Percentiles rank a stretch among this genome's conserved stretches.
phyloP scores from a whole-genome alignment of 2,329 filamentous ascomycete species.

The Parastagonospora avenae region DNA sequence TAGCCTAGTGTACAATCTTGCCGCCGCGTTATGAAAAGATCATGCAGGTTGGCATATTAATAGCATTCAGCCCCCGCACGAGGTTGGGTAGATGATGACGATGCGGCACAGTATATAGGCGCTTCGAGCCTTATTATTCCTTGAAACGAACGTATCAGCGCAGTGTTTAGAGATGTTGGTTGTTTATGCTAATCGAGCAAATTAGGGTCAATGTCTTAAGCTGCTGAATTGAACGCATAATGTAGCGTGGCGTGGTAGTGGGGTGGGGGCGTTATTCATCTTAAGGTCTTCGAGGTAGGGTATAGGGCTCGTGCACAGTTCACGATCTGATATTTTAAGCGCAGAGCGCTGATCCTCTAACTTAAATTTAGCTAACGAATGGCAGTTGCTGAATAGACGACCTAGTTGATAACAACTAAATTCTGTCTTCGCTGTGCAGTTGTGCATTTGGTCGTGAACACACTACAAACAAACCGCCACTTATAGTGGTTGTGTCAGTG shows the following conservation, averaged over 20 bases:
- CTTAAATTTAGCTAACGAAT: slow-evolving; percentile 21
- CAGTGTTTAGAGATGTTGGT: slow-evolving; percentile 7
- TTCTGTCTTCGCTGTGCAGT: background rate
- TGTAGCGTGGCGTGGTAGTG: slow-evolving; percentile 7
- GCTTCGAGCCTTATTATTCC: slow-evolving; percentile 24
- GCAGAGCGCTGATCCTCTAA: slow-evolving; percentile 18
- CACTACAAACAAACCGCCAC: background rate
- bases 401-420: slow-evolving; percentile 9
- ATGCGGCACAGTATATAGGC: slow-evolving; percentile 33
- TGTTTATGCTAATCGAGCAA: slow-evolving; percentile 13
- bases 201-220: slow-evolving; percentile 1
- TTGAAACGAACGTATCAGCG: slow-evolving; percentile 14
- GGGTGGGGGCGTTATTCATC: slow-evolving; percentile 5
- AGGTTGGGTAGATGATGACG: slow-evolving; percentile 23
- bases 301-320: slow-evolving; percentile 11
- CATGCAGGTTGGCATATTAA: slow-evolving; percentile 30
- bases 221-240: slow-evolving; percentile 10
- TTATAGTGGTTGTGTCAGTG: no score
- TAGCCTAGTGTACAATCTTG: slow-evolving; percentile 23
- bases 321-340: slow-evolving; percentile 20
- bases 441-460: background rate
- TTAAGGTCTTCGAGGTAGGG: slow-evolving; percentile 11
- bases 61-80: slow-evolving; percentile 32
- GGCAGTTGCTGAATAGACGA: slow-evolving; percentile 5
- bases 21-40: slow-evolving; percentile 27